Conservation (phyloP, 805 yeast genomes). For the Candida schatavii region DNA sequence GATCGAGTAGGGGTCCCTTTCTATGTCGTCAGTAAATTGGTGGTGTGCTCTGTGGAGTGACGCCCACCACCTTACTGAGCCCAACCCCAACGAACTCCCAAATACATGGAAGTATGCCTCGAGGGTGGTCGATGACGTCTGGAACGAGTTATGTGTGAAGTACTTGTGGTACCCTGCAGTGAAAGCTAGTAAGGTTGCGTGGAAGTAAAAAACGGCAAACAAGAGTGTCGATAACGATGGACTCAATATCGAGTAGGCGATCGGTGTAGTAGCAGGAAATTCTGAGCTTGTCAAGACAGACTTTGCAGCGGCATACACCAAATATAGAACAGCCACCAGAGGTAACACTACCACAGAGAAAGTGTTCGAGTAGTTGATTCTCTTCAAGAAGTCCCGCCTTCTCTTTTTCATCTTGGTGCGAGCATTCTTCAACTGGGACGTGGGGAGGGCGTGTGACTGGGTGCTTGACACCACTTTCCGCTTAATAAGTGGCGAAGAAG, state of each 20-base stretch:
- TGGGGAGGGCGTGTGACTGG: not conserved
- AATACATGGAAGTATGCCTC: constrained; percentile 52
- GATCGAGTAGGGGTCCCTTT: constrained; percentile 82
- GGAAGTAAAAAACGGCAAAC: constrained; percentile 30
- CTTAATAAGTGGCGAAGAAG: not conserved
- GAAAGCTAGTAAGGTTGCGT: constrained; percentile 38
- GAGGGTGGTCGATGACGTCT: constrained; percentile 29
- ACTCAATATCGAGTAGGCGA: not conserved
- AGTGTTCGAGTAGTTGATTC: constrained; percentile 36
- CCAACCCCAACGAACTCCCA: constrained; percentile 74
- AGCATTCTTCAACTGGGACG: constrained; percentile 18
- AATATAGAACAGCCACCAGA: constrained; percentile 22
- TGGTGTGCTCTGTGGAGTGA: constrained; percentile 87
- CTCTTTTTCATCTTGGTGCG: constrained; percentile 33
- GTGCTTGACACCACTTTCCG: constrained; percentile 1
- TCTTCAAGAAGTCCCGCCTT: constrained; percentile 31
- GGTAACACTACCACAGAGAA: constrained; percentile 35
- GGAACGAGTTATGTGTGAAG: constrained; percentile 40
- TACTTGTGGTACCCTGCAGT: constrained; percentile 43
- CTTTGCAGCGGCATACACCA: not conserved
- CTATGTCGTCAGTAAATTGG: constrained; percentile 78
- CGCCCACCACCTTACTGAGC: constrained; percentile 77
- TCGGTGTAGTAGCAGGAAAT: constrained; percentile 14
- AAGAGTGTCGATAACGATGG: constrained; percentile 21
- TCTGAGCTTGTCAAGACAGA: too few relatives aligned